Evolutionary conservation across 2,329 filamentous ascomycete species (phyloP), one percentile per base, ranked within the genome.

Genomic region (Fusarium sp.): DNA sequence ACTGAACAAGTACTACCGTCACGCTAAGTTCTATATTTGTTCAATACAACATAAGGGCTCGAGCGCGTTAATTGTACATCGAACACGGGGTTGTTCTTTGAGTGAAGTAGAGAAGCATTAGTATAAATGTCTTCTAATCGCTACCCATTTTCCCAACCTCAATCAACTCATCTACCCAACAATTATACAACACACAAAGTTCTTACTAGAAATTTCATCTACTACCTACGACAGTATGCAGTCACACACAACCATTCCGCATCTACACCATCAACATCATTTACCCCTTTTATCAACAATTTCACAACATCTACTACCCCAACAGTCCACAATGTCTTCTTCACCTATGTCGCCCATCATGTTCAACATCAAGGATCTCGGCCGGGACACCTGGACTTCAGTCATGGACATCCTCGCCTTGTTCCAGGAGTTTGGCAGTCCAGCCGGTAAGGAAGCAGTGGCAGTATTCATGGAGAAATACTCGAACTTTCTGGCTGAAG

Each of bases 1-100:
- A 38, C 0, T 38, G 34, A 38, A 38, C 10, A 38, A 11, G 2
- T n/a, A 12, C 34, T 38, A 12, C 18, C 10, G 3, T n/a, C 3
- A 10, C 10, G 18, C 4, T 0, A 12, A 12, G 3, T 1, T 38
- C n/a, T 11, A n/a, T 10, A 7, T 12, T 7, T 7, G 11, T 38
- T 2, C 18, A 38, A 38, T n/a, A 0, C 18, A n/a, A n/a, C 18
- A n/a, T 10, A n/a, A n/a, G 10, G 34, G 10, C 10, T 38, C 4
- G 18, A 12, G 18, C 10, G 10, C 18, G 10, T 38, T n/a, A 2
- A 12, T 12, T 38, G 10, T n/a, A 38, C 10, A 12, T 12, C 18
- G 34, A 38, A 38, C 4, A 7, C 3, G 4, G 12, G 18, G 6
- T 18, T n/a, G 18, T 12, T 38, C 34, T 12, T 38, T 7, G 18